Conservation (phyloP, 2,329 filamentous ascomycete species). For the Cladobotryum protrusum region DNA sequence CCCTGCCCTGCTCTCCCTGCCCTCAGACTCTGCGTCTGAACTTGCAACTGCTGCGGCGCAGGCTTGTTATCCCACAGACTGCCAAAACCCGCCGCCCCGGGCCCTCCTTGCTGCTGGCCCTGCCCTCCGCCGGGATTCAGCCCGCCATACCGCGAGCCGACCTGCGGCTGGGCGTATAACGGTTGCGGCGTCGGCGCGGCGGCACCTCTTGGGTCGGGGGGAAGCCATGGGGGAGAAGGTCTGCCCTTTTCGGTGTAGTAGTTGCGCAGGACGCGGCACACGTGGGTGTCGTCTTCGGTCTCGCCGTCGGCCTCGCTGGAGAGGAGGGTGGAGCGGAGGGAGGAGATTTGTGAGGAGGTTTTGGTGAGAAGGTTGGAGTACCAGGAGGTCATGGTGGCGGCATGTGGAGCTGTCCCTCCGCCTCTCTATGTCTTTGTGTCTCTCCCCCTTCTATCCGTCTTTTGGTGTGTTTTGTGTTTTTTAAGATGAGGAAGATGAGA, state of each 20-base stretch:
- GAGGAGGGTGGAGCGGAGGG: slow-evolving; percentile 63
- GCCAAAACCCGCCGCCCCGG: slow-evolving; percentile 36
- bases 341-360: slow-evolving; percentile 59
- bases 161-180: slow-evolving; percentile 45
- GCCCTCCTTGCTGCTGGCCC: slow-evolving; percentile 20
- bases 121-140: slow-evolving; percentile 18
- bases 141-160: slow-evolving; percentile 50
- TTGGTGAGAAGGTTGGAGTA: slow-evolving; percentile 67
- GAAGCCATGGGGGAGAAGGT: slow-evolving; percentile 78
- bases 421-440: no score
- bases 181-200: slow-evolving; percentile 51
- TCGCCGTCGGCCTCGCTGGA: slow-evolving; percentile 61
- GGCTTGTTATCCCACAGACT: slow-evolving; percentile 52
- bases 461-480: no score
- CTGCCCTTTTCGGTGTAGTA: slow-evolving; percentile 90
- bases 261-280: slow-evolving; percentile 83
- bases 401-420: neutral
- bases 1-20: slow-evolving; percentile 31
- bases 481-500: neutral
- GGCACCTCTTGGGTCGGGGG: slow-evolving; percentile 69
- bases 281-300: slow-evolving; percentile 85
- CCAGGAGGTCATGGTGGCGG: slow-evolving; percentile 64
- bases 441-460: no score
- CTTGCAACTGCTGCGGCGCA: slow-evolving; percentile 22
- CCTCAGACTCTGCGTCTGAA: slow-evolving; percentile 38